phyloP scores from a whole-genome alignment of 192 early-diverging fungal species.

The Backusella luteola region DNA sequence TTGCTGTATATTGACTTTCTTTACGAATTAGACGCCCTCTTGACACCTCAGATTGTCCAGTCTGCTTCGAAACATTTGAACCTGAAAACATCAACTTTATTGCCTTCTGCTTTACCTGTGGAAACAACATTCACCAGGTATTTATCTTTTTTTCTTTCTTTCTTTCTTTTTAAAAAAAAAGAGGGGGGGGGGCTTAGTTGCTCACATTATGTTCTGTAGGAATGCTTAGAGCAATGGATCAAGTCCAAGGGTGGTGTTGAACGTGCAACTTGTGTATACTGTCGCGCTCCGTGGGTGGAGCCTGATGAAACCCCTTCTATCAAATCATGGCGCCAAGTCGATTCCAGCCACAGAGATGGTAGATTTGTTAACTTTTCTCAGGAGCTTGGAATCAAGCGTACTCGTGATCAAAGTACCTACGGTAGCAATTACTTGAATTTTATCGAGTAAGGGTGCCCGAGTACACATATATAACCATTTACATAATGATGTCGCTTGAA shows the following conservation, averaged over 20 bases:
- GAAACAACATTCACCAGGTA: conserved; percentile 27
- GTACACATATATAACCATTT: too few relatives aligned
- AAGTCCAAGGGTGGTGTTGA: not conserved
- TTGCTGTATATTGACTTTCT: not conserved
- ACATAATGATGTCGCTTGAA: too few relatives aligned
- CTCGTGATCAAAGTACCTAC: conserved; percentile 4
- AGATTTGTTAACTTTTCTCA: conserved; percentile 16
- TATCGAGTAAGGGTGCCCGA: not conserved
- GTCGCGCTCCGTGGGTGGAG: conserved; percentile 15
- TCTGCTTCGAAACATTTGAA: conserved; percentile 29
- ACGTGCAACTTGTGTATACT: conserved; percentile 25
- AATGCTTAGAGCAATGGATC: conserved; percentile 21
- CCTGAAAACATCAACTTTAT: conserved; percentile 3
- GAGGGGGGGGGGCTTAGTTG: not conserved
- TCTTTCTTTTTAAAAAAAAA: not conserved
- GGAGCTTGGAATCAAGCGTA: not conserved
- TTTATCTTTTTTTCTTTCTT: too few relatives aligned
- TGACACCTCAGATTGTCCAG: conserved; percentile 31
- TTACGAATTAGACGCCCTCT: conserved; percentile 13
- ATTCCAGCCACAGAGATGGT: not conserved
- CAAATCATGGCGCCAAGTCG: not conserved
- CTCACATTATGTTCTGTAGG: not conserved
- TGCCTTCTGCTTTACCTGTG: conserved; percentile 15
- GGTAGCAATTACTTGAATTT: not conserved
- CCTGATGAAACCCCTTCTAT: not conserved